These are phyloP conservation scores for Ochromonas danica DNA, from an alignment of 108 stramenopile genomes.

Conservation along the genomic window DNA sequence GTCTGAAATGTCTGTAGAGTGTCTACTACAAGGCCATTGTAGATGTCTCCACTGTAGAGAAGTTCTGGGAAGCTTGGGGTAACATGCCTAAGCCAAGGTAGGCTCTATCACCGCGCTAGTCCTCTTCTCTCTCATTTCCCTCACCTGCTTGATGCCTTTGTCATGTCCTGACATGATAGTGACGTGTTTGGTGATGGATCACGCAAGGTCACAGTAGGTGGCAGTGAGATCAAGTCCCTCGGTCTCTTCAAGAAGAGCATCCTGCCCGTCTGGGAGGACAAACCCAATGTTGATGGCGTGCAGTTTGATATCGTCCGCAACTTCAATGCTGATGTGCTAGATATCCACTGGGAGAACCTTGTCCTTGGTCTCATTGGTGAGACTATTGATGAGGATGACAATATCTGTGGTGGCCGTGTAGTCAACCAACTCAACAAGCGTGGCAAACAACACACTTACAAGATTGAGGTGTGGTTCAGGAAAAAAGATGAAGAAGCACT, in stretches of 20 bases:
- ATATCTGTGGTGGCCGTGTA: constrained; percentile 83
- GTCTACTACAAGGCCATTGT: background rate
- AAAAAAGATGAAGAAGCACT: background rate
- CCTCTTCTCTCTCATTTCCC: background rate
- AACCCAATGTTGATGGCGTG: constrained; percentile 75
- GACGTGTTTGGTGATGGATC: constrained; percentile 72
- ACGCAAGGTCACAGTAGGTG: constrained; percentile 68
- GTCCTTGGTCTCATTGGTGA: constrained; percentile 80
- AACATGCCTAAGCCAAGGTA: constrained; percentile 74
- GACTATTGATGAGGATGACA: constrained; percentile 67
- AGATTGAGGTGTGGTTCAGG: constrained; percentile 6
- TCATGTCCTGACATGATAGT: background rate
- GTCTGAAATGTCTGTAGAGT: background rate
- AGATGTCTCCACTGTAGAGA: constrained; percentile 71
- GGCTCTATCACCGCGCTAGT: constrained; percentile 41
- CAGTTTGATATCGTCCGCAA: constrained; percentile 78
- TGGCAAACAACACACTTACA: background rate
- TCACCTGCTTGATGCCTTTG: background rate
- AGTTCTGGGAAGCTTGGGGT: constrained; percentile 84
- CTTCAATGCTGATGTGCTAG: constrained; percentile 69
- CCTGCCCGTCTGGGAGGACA: constrained; percentile 90
- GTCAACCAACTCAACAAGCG: constrained; percentile 68
- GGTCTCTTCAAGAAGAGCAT: constrained; percentile 88
- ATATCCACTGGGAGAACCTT: constrained; percentile 82
- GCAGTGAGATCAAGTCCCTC: constrained; percentile 48